phyloP scores from a whole-genome alignment of 1,139 yeast species.

The Taiozyma sp. region DNA sequence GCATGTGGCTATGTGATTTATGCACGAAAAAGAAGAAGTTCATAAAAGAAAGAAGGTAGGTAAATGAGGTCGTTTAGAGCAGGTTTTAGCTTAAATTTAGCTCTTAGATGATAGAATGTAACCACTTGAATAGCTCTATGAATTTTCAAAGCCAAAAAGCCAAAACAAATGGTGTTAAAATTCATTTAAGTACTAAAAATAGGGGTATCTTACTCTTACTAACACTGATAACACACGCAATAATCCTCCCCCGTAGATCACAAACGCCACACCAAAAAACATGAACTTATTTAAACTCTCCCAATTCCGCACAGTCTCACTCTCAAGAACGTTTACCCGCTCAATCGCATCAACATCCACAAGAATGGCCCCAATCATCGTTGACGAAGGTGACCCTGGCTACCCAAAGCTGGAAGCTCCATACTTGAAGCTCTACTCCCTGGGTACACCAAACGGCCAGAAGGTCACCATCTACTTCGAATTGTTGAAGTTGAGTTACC shows the following conservation, averaged over 20 bases:
- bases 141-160: no score
- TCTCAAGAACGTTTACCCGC: background rate
- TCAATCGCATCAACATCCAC: background rate
- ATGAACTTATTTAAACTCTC: background rate
- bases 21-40: no score
- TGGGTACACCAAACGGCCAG: slow-evolving; percentile 52
- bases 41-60: no score
- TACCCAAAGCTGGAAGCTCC: slow-evolving; percentile 28
- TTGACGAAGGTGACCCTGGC: slow-evolving; percentile 26
- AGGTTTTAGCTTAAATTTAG: no score
- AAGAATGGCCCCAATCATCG: slow-evolving; percentile 6
- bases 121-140: no score
- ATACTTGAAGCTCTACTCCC: slow-evolving; percentile 38
- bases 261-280: background rate
- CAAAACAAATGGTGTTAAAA: no score
- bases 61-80: no score
- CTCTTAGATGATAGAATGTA: no score
- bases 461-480: slow-evolving; percentile 45
- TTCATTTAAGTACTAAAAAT: no score
- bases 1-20: no score
- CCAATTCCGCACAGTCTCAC: background rate
- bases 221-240: background rate
- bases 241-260: background rate
- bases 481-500: slow-evolving; percentile 42
- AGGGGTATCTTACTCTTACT: no score